Percentiles rank a stretch among this genome's conserved stretches.
phyloP scores from a whole-genome alignment of 768 basidiomycete species.

The Sporobolomyces pararoseus region DNA sequence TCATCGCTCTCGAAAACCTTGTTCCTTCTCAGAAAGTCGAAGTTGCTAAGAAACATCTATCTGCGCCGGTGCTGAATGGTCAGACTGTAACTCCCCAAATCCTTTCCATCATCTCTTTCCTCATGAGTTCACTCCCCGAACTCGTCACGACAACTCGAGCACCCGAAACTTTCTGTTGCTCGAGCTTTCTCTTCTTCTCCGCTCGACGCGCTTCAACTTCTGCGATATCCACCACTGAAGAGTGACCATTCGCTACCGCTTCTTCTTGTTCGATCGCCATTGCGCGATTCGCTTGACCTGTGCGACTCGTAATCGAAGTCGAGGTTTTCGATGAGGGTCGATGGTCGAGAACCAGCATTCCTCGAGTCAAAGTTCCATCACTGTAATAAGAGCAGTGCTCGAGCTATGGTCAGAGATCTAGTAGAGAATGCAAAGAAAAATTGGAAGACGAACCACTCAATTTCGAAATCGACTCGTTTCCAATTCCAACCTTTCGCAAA shows the following conservation, averaged over 20 bases:
- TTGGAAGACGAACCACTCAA: constrained; percentile 29
- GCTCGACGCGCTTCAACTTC: not conserved
- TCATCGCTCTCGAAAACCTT: no score
- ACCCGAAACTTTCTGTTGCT: not conserved
- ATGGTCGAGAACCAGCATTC: constrained; percentile 35
- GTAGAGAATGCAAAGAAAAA: not conserved
- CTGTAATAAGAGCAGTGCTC: not conserved
- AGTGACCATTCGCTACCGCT: not conserved
- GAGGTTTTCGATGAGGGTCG: not conserved
- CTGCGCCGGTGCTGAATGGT: no score
- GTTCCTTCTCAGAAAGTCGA: no score
- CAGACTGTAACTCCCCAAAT: constrained; percentile 26
- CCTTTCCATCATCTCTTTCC: constrained; percentile 12
- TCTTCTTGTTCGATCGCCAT: constrained; percentile 19
- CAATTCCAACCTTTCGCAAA: constrained; percentile 45
- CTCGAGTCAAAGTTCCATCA: constrained; percentile 30
- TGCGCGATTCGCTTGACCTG: constrained; percentile 21
- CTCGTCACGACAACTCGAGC: constrained; percentile 17
- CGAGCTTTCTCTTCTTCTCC: not conserved
- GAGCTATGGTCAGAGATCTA: not conserved
- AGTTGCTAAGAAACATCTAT: no score
- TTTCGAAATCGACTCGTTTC: constrained; percentile 38
- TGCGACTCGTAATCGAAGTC: not conserved
- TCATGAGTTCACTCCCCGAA: constrained; percentile 22
- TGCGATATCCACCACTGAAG: not conserved